A percentile compares a stretch with the other conserved stretches of the same genome.
Conservation (phyloP, 176 grass and related monocot genomes). For the Phoenix dactylifera region DNA sequence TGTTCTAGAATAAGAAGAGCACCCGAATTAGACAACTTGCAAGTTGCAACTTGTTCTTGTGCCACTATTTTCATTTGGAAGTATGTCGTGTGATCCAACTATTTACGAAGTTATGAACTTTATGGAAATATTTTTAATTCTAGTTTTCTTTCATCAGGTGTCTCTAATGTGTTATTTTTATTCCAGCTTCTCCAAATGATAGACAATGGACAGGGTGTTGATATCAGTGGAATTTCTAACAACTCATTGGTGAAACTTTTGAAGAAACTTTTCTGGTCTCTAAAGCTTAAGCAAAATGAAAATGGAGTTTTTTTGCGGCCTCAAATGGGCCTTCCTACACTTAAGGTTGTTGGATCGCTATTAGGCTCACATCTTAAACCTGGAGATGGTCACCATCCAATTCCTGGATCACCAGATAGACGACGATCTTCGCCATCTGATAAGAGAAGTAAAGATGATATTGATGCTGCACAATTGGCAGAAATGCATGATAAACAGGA, state of each 20-base stretch:
- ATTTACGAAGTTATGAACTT: too few relatives aligned
- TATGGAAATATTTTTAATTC: too few relatives aligned
- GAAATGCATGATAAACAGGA: conserved; percentile 34
- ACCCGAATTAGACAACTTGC: too few relatives aligned
- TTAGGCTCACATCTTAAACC: conserved; percentile 18
- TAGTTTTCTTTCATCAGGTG: too few relatives aligned
- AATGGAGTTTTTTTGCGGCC: conserved; percentile 62
- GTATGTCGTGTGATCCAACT: too few relatives aligned
- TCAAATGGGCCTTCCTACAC: conserved; percentile 47
- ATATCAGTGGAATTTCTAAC: conserved; percentile 68
- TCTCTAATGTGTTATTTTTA: not conserved
- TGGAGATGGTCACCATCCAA: conserved; percentile 16
- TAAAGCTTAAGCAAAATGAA: conserved; percentile 57
- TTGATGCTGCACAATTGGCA: conserved; percentile 10
- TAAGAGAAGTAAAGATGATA: conserved; percentile 24
- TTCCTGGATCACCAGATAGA: conserved; percentile 11
- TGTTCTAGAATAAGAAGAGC: too few relatives aligned
- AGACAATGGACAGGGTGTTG: conserved; percentile 83
- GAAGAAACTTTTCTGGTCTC: conserved; percentile 68
- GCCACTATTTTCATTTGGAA: too few relatives aligned
- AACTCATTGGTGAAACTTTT: conserved; percentile 61
- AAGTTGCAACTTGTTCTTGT: too few relatives aligned
- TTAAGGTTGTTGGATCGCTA: conserved; percentile 51
- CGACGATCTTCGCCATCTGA: conserved; percentile 20
- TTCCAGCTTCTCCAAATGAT: conserved; percentile 94